Evolutionary conservation across 1,284 basidiomycete species (phyloP).

Genomic region (Ceratobasidium theobromae): DNA sequence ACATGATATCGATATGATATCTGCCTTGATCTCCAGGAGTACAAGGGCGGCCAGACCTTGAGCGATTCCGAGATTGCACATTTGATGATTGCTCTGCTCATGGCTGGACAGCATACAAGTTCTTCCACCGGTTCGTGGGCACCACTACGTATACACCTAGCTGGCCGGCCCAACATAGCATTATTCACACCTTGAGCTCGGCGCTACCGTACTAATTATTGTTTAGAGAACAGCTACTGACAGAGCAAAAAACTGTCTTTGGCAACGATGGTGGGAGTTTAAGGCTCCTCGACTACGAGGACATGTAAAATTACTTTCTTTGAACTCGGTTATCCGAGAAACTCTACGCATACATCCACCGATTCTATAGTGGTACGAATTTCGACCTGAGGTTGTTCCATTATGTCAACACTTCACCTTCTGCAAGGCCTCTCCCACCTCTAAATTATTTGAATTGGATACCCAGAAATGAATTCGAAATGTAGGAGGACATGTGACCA

Average conservation of each 20-base stretch:
- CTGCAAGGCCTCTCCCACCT: too few species aligned
- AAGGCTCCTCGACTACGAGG: constrained; percentile 82
- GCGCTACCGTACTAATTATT: neutral
- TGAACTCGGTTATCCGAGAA: constrained; percentile 90
- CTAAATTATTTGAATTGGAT: too few species aligned
- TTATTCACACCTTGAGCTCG: constrained; percentile 47
- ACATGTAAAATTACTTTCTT: constrained; percentile 78
- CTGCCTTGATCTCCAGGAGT: constrained; percentile 83
- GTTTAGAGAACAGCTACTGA: constrained; percentile 61
- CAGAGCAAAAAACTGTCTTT: constrained; percentile 86
- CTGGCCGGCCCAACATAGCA: constrained; percentile 73
- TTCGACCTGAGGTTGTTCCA: too few species aligned
- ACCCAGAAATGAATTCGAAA: too few species aligned
- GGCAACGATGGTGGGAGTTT: constrained; percentile 76
- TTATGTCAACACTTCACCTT: too few species aligned
- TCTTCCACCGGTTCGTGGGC: constrained; percentile 92
- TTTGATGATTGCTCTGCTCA: constrained; percentile 91
- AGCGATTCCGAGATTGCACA: constrained; percentile 92
- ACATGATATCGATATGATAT: constrained; percentile 93
- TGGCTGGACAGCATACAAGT: constrained; percentile 97
- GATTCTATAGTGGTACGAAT: too few species aligned
- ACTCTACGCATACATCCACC: constrained; percentile 90
- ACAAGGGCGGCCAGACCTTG: constrained; percentile 79
- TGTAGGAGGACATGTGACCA: too few species aligned
- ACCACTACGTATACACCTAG: constrained; percentile 85